Evolutionary conservation across 768 basidiomycete genomes (phyloP).

Genomic region (Hypholoma fasciculare): DNA sequence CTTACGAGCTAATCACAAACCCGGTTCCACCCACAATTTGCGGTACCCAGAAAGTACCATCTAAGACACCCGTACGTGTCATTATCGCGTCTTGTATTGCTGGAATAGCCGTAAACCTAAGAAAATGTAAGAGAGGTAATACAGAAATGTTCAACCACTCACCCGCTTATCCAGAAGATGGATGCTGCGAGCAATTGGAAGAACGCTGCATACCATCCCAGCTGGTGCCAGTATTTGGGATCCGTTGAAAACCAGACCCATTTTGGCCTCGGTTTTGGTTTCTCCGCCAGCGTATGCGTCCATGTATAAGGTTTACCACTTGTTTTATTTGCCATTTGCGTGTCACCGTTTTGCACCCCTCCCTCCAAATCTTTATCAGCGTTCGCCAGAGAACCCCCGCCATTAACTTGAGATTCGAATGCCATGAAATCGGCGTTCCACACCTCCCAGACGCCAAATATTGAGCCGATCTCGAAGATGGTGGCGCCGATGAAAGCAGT

Average conservation of each 20-base stretch:
- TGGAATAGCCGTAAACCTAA: slow-evolving; percentile 37
- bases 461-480: slow-evolving; percentile 57
- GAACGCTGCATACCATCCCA: slow-evolving; percentile 50
- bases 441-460: slow-evolving; percentile 55
- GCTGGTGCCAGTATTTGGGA: slow-evolving; percentile 37
- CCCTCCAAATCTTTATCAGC: not conserved
- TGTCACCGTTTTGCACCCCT: not conserved
- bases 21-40: slow-evolving; percentile 63
- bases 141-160: not conserved
- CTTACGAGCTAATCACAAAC: slow-evolving; percentile 51
- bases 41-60: slow-evolving; percentile 61
- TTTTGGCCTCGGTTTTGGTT: not conserved
- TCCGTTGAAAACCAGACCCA: slow-evolving; percentile 42
- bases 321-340: not conserved
- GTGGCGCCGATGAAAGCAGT: slow-evolving; percentile 59
- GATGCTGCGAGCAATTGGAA: slow-evolving; percentile 56
- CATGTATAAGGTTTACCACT: not conserved
- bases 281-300: not conserved
- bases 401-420: not conserved
- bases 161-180: slow-evolving; percentile 63
- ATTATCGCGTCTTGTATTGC: slow-evolving; percentile 31
- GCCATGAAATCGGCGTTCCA: slow-evolving; percentile 46
- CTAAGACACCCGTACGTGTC: slow-evolving; percentile 28
- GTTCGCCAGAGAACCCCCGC: not conserved
- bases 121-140: not conserved